These are phyloP conservation scores for Nicotiana sylvestris DNA, from an alignment of 257 asterid genomes.

Conservation along the genomic window DNA sequence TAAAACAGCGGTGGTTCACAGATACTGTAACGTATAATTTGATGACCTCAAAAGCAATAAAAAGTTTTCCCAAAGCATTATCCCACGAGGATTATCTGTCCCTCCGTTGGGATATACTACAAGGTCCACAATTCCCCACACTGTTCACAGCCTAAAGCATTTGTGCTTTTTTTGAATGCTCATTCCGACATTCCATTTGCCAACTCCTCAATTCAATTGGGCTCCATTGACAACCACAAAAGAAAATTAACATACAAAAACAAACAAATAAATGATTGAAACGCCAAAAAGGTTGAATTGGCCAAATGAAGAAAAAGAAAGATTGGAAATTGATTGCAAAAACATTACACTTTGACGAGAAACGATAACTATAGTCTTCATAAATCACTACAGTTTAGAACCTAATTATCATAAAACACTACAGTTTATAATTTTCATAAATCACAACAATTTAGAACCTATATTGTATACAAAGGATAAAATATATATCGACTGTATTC, in stretches of 20 bases:
- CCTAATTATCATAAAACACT: no score
- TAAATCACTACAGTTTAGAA: no score
- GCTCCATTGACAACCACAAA: background rate
- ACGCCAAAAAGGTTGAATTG: background rate
- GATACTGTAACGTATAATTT: background rate
- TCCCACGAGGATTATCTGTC: background rate
- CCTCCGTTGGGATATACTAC: background rate
- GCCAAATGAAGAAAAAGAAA: background rate
- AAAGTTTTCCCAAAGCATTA: background rate
- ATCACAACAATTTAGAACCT: no score
- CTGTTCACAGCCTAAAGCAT: background rate
- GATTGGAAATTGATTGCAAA: background rate
- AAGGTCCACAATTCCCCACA: slow-evolving; percentile 2
- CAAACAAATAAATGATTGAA: background rate
- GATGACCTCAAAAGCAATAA: background rate
- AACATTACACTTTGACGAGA: background rate
- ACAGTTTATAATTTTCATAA: no score
- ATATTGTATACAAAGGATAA: no score
- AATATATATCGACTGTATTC: no score
- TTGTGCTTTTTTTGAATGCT: background rate
- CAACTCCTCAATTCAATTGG: background rate
- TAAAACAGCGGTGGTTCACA: background rate
- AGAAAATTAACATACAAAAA: background rate
- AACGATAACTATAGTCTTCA: background rate
- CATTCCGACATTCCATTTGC: background rate